These are phyloP conservation scores for Boletus vermiculosoides DNA, from an alignment of 768 basidiomycete species.

Conservation along the genomic window DNA sequence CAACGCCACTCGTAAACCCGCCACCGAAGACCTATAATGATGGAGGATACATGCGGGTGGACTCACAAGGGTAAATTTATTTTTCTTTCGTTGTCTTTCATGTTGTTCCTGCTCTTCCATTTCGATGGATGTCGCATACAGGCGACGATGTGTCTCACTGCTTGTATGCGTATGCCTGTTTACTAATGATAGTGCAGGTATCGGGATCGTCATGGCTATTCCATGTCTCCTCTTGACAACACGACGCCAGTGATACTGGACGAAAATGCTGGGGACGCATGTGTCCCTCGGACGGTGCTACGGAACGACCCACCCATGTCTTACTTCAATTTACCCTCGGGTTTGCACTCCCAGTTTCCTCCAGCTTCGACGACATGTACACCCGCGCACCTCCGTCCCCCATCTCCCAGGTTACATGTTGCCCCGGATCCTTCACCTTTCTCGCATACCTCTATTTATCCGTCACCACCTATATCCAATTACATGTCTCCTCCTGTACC, in stretches of 20 bases:
- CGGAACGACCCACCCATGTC: conserved; percentile 14
- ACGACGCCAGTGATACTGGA: conserved; percentile 37
- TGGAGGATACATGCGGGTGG: conserved; percentile 20
- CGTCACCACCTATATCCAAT: conserved; percentile 29
- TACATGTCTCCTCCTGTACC: conserved; percentile 19
- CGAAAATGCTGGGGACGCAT: conserved; percentile 22
- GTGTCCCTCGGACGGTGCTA: conserved; percentile 26
- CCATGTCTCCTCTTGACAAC: conserved; percentile 29
- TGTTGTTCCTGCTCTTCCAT: background rate
- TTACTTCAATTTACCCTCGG: conserved; percentile 6
- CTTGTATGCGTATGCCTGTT: conserved; percentile 10
- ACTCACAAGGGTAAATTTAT: conserved; percentile 30
- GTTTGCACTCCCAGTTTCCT: conserved; percentile 3
- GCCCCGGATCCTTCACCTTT: conserved; percentile 23
- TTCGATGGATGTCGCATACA: conserved; percentile 11
- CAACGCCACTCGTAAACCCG: conserved; percentile 14
- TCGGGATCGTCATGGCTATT: conserved; percentile 28
- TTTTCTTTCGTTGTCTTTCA: background rate
- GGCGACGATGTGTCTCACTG: conserved; percentile 12
- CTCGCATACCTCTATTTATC: conserved; percentile 20
- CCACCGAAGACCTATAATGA: conserved; percentile 28
- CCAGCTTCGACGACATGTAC: conserved; percentile 16
- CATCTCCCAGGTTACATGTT: conserved; percentile 29
- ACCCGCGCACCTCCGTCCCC: conserved; percentile 29
- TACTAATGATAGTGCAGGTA: conserved; percentile 27